Conservation (phyloP, 306 rosid species). For the Prunus salicina region DNA sequence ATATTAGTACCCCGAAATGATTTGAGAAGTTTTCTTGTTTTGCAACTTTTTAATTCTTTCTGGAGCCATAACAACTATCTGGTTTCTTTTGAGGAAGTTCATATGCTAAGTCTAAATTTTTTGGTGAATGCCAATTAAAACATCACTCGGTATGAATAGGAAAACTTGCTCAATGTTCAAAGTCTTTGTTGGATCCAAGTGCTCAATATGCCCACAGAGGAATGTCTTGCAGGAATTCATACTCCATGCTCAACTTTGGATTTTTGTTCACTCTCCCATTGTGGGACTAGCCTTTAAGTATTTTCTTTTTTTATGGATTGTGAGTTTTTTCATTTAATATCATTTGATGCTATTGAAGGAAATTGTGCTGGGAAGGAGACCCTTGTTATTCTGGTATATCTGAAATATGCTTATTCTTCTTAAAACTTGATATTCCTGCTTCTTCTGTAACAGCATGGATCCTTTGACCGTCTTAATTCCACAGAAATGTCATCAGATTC, state of each 20-base stretch:
- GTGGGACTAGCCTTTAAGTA: not conserved
- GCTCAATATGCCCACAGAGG: not conserved
- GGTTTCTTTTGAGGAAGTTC: not conserved
- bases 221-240: not conserved
- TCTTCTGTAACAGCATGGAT: constrained; percentile 60
- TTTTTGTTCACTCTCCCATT: not conserved
- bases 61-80: not conserved
- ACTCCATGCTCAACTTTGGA: not conserved
- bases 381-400: too few relatives aligned
- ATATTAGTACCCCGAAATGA: not conserved
- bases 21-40: not conserved
- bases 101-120: not conserved
- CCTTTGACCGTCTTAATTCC: constrained; percentile 64
- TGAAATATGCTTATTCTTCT: not conserved
- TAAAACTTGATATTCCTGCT: constrained; percentile 13
- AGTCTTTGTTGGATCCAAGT: not conserved
- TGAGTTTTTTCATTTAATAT: not conserved
- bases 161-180: not conserved
- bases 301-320: not conserved
- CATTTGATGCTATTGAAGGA: not conserved
- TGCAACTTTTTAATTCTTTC: not conserved
- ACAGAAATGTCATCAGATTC: constrained; percentile 51
- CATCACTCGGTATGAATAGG: not conserved
- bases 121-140: not conserved
- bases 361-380: not conserved